Evolutionary conservation across 495 filamentous ascomycete genomes (phyloP), one percentile per base, ranked within the genome.

Genomic region (Penicillium lagena): DNA sequence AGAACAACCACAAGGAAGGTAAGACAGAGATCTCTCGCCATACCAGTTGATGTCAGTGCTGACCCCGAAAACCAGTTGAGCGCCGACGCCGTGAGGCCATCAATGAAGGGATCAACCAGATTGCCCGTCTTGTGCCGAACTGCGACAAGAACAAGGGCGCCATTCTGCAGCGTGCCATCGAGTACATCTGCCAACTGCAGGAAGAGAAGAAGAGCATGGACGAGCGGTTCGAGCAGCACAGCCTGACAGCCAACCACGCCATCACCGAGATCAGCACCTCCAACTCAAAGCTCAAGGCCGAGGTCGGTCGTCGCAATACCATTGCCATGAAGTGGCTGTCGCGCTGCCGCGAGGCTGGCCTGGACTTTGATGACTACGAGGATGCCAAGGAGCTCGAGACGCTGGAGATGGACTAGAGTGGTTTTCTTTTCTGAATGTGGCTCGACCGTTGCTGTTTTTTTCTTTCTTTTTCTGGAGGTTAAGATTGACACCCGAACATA

Each of bases 1-100:
- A 91, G 62, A 94, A 98, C 59, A 98, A 97, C 56, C 93, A 98
- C 71, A 98, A 98, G 79, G 93, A 98, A 76, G 93, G 93, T 95
- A 69, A 50, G 78, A 14, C 29, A 5, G 7, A 12, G 17, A 27
- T 48, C 33, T 45, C 30, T 30, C 22, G 0, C 27, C 8, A 29
- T 29, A 29, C 40, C 48, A 40, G 37, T 28, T 62, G 45, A 51
- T 45, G 31, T 38, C 34, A 28, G 33, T 22, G 22, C 22, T 22
- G 22, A 22, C 4, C 22, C 22, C 3, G 22, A 22, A 6, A 22
- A 3, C 12, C 49, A 98, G 93, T 98, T 49, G 93, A 98, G 67
- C 88, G 93, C 42, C 90, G 93, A 37, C 93, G 93, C 32, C 89
- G 93, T 49, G 93, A 98, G 63, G 96, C 94, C 5, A 98, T 98